Base-by-base conservation (phyloP, 78 protist genomes). In the Blattamonas nauphoetae region DNA sequence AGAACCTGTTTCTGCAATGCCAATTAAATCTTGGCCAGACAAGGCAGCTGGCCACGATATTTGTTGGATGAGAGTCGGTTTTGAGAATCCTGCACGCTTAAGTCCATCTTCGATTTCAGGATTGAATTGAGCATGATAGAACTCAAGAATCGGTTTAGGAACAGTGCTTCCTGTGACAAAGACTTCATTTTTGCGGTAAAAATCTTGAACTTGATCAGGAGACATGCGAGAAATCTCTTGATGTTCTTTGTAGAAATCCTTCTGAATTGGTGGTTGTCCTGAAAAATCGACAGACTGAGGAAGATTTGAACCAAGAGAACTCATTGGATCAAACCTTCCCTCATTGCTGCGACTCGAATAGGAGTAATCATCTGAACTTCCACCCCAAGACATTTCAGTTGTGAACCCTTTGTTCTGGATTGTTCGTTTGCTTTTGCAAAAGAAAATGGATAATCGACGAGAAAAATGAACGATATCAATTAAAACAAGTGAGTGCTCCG, bases 1-100 rank as follows among this genome's bases (percentile, higher is more conserved):
- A 0, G 97, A 93, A 38, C 99, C 99, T 0, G 99, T 98, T 89
- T 92, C 92, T 0, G 98, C 97, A 2, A 96, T 78, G 3, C 95
- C 97, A 45, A 97, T 80, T 45, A 96, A 45, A 87, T 97, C 97
- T 34, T 86, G 45, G 44, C 98, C 97, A 0, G 85, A 0, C 45
- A 97, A 84, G 3, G 94, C 94, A 2, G 91, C 88, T 0, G 99
- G 99, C 99, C 99, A 97, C 1, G 95, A 91, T 81, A 92, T 96
- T 0, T 94, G 36, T 92, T 98, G 99, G 80, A 97, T 97, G 1
- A 95, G 79, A 2, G 99, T 93, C n/a, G 99, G 99, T 1, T 42
- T 78, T 0, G 87, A 11, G 83, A 96, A 98, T 44, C 86, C 78
- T 21, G 6, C 55, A 4, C 42, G 32, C 21, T 4, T 71, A 29